A percentile compares a stretch with the other conserved stretches of the same genome.
These are phyloP conservation scores for Hymenoscyphus occultus DNA, from an alignment of 2,329 filamentous ascomycete genomes.

Conservation along the genomic window DNA sequence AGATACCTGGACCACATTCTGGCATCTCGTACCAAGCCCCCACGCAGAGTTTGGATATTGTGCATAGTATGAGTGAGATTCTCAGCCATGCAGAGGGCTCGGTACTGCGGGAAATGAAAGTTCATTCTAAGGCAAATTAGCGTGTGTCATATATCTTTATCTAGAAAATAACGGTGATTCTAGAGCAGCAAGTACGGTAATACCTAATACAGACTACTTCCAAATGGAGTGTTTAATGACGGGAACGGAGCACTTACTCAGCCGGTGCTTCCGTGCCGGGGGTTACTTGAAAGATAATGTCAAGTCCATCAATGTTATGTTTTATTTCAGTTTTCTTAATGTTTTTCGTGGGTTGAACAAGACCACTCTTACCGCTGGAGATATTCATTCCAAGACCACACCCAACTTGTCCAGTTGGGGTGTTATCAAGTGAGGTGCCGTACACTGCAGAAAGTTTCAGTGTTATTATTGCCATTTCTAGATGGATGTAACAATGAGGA, in stretches of 20 bases:
- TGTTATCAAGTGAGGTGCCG: slow-evolving; percentile 34
- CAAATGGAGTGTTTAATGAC: neutral
- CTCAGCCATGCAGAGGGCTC: slow-evolving; percentile 41
- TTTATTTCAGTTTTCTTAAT: slow-evolving; percentile 38
- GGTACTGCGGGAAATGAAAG: slow-evolving; percentile 40
- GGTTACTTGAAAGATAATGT: slow-evolving; percentile 42
- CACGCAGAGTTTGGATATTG: slow-evolving; percentile 43
- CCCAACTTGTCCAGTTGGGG: slow-evolving; percentile 39
- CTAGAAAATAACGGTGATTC: neutral
- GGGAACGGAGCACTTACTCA: slow-evolving; percentile 28
- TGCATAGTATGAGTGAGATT: slow-evolving; percentile 41
- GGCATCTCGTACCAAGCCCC: slow-evolving; percentile 42
- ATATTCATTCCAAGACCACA: slow-evolving; percentile 38
- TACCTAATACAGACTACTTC: no score
- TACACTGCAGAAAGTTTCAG: slow-evolving; percentile 34
- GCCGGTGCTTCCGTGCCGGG: slow-evolving; percentile 43
- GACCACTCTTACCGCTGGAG: slow-evolving; percentile 34
- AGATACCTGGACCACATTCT: slow-evolving; percentile 41
- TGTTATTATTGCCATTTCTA: no score
- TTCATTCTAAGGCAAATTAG: slow-evolving; percentile 33
- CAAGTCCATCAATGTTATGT: slow-evolving; percentile 37
- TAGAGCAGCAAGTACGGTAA: no score
- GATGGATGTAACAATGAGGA: no score
- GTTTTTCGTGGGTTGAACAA: slow-evolving; percentile 38
- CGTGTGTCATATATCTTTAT: neutral